Conservation (phyloP, 495 filamentous ascomycete species). For the Trichoderma asperelloides region DNA sequence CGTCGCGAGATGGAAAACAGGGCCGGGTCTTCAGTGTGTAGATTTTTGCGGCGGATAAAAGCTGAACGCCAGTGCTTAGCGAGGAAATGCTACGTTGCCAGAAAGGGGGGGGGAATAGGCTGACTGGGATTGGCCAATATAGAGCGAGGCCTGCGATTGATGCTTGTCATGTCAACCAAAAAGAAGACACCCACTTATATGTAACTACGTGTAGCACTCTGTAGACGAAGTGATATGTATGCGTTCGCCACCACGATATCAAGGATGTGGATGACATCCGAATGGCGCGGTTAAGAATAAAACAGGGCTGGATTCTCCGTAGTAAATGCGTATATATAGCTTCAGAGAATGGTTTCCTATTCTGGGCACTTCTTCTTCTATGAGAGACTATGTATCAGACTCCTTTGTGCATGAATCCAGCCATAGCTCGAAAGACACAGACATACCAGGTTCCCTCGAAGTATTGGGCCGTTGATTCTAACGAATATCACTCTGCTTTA, state of each 20-base stretch:
- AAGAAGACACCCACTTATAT: not conserved
- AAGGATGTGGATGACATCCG: not conserved
- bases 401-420: too few species aligned
- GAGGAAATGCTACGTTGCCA: not conserved
- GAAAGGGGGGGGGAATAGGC: not conserved
- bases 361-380: too few species aligned
- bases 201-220: not conserved
- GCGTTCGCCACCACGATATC: not conserved
- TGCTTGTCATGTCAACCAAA: not conserved
- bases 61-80: not conserved
- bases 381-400: too few species aligned
- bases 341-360: too few species aligned
- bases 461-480: too few species aligned
- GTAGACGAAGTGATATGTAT: not conserved
- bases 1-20: not conserved
- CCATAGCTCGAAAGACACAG: too few species aligned
- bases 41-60: not conserved
- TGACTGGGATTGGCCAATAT: not conserved
- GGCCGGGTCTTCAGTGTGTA: too few species aligned
- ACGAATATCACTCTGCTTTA: too few species aligned
- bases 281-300: not conserved
- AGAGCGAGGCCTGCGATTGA: not conserved
- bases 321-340: too few species aligned
- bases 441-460: too few species aligned
- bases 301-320: too few species aligned